phyloP scores from a whole-genome alignment of 169 alveolate genomes.

The Plasmodium fragile region DNA sequence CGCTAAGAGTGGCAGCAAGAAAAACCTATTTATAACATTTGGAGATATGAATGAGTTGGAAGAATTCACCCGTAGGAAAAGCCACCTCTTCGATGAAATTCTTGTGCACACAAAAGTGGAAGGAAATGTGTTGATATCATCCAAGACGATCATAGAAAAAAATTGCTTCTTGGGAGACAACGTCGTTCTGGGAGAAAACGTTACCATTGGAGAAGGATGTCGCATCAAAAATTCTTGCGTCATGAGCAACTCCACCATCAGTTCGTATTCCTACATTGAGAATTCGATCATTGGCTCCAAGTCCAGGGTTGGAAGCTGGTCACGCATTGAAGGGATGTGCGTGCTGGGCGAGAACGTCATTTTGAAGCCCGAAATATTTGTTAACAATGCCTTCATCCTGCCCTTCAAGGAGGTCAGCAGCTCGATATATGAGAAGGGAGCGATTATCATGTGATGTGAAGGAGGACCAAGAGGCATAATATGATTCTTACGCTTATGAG shows the following conservation, averaged over 20 bases:
- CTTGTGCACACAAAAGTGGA: constrained; percentile 28
- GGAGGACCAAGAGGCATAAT: not conserved
- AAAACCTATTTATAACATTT: constrained; percentile 53
- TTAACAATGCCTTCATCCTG: constrained; percentile 91
- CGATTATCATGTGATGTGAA: constrained; percentile 64
- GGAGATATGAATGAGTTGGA: constrained; percentile 68
- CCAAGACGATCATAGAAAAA: constrained; percentile 88
- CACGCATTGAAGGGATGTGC: constrained; percentile 94
- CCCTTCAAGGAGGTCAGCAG: constrained; percentile 91
- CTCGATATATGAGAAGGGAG: constrained; percentile 78
- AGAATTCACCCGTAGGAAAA: constrained; percentile 8
- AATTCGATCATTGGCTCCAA: constrained; percentile 95
- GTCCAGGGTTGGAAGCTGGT: constrained; percentile 95
- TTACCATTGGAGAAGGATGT: constrained; percentile 93
- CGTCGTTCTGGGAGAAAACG: constrained; percentile 94
- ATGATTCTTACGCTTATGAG: not conserved
- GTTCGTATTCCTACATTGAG: constrained; percentile 87
- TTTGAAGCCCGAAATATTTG: constrained; percentile 90
- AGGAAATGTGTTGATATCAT: constrained; percentile 82
- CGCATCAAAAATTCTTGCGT: constrained; percentile 91
- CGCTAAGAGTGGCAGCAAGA: constrained; percentile 5
- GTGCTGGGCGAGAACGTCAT: constrained; percentile 95
- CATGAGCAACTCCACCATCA: constrained; percentile 88
- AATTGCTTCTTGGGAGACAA: constrained; percentile 93
- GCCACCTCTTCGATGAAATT: constrained; percentile 20